Conservation (phyloP, 495 filamentous ascomycete genomes). For the Penicillium fimorum region DNA sequence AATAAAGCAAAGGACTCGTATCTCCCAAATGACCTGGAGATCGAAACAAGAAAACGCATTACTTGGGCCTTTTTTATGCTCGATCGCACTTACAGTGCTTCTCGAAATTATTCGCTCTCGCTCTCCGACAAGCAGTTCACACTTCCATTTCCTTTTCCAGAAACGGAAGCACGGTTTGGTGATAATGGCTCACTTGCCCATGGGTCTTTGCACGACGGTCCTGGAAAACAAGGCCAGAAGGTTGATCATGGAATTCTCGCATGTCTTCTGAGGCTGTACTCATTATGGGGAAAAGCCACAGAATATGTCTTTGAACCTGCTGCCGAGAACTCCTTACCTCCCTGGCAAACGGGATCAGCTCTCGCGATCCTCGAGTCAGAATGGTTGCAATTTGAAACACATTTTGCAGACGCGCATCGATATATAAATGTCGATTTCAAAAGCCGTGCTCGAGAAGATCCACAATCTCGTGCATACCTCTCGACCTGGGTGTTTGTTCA, state of each 20-base stretch:
- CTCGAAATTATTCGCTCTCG: conserved; percentile 27
- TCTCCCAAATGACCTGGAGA: conserved; percentile 9
- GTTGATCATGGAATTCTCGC: conserved; percentile 27
- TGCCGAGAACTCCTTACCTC: conserved; percentile 17
- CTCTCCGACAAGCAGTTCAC: conserved; percentile 32
- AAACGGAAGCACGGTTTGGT: not conserved
- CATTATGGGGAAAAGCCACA: conserved; percentile 31
- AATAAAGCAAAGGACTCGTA: conserved; percentile 21
- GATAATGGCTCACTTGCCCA: not conserved
- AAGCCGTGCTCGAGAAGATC: conserved; percentile 26
- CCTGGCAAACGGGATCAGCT: conserved; percentile 31
- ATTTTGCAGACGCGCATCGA: conserved; percentile 29
- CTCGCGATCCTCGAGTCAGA: conserved; percentile 30
- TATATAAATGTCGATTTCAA: conserved; percentile 32
- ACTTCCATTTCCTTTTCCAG: conserved; percentile 18
- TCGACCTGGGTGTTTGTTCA: conserved; percentile 32
- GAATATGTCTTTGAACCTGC: conserved; percentile 31
- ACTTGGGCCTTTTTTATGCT: conserved; percentile 36
- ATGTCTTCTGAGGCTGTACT: conserved; percentile 26
- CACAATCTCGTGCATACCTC: conserved; percentile 22
- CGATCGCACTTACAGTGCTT: conserved; percentile 32
- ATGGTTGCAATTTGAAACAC: conserved; percentile 34
- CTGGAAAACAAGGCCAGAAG: conserved; percentile 22
- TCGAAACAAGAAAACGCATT: conserved; percentile 19
- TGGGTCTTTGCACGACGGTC: conserved; percentile 20